phyloP scores from a whole-genome alignment of 2,329 filamentous ascomycete species.

The Colletotrichum musae region DNA sequence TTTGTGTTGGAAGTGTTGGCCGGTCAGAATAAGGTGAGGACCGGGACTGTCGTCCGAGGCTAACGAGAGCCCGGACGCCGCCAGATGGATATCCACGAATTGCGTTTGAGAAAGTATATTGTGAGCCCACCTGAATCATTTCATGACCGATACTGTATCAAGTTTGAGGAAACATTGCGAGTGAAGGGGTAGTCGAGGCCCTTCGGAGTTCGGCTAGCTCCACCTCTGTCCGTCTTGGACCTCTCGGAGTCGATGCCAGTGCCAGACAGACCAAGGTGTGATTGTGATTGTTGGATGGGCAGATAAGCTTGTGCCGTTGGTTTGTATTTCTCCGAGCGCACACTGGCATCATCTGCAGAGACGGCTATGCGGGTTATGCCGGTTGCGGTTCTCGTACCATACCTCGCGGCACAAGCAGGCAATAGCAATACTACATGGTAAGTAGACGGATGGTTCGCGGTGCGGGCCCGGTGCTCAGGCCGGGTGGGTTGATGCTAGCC shows the following conservation, averaged over 20 bases:
- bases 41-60: slow-evolving; percentile 12
- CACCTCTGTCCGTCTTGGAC: slow-evolving; percentile 23
- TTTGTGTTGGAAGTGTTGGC: slow-evolving; percentile 5
- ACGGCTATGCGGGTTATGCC: slow-evolving; percentile 34
- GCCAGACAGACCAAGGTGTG: slow-evolving; percentile 23
- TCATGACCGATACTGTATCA: slow-evolving; percentile 16
- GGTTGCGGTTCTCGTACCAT: slow-evolving; percentile 1
- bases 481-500: slow-evolving; percentile 5
- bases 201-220: slow-evolving; percentile 15
- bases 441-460: slow-evolving; percentile 13
- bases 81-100: slow-evolving; percentile 31
- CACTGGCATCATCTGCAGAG: slow-evolving; percentile 31
- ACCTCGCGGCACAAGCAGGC: slow-evolving; percentile 12
- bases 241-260: slow-evolving; percentile 37
- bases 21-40: slow-evolving; percentile 18
- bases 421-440: no score
- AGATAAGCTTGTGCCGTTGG: slow-evolving; percentile 23
- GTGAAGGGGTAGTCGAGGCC: slow-evolving; percentile 16
- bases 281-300: slow-evolving; percentile 37
- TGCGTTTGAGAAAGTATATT: slow-evolving; percentile 10
- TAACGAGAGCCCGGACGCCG: slow-evolving; percentile 15
- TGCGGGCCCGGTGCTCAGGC: slow-evolving; percentile 11
- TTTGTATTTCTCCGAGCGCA: slow-evolving; percentile 33
- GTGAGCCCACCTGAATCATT: slow-evolving; percentile 7
- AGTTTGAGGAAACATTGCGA: slow-evolving; percentile 19